phyloP scores from a whole-genome alignment of 129 eudicot species.

The Scalesia atractyloides region DNA sequence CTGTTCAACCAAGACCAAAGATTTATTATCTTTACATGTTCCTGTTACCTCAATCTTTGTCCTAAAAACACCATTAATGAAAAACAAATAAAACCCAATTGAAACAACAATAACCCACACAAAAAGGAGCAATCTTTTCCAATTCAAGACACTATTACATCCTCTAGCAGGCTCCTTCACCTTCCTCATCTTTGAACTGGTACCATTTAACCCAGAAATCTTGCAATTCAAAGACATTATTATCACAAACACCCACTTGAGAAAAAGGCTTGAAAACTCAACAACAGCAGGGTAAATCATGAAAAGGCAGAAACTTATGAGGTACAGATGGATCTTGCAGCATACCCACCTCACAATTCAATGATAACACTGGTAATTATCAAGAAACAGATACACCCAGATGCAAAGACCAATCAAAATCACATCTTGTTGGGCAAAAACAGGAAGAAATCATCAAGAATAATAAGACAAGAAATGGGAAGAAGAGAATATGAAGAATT shows the following conservation, averaged over 20 bases:
- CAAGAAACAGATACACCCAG: conserved; percentile 30
- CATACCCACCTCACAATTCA: conserved; percentile 34
- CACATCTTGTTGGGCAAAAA: conserved; percentile 36
- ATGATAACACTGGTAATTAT: background rate
- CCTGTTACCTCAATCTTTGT: conserved; percentile 28
- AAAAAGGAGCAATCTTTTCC: conserved; percentile 41
- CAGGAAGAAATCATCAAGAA: conserved; percentile 38
- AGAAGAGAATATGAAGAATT: conserved; percentile 21
- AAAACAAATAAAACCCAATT: conserved; percentile 48
- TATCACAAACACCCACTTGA: conserved; percentile 50
- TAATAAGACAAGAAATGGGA: conserved; percentile 35
- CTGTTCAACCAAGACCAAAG: conserved; percentile 39
- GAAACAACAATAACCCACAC: conserved; percentile 35
- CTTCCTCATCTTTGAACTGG: conserved; percentile 47
- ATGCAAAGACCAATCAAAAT: conserved; percentile 37
- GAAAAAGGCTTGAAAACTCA: conserved; percentile 39
- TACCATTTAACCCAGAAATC: conserved; percentile 47
- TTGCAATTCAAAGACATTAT: conserved; percentile 65
- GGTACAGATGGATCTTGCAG: conserved; percentile 30
- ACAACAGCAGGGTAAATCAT: conserved; percentile 44
- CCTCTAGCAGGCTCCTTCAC: conserved; percentile 39
- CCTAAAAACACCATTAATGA: conserved; percentile 31
- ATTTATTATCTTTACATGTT: conserved; percentile 34
- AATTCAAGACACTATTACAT: conserved; percentile 40
- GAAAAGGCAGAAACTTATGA: conserved; percentile 37